phyloP scores from a whole-genome alignment of 2,329 filamentous ascomycete genomes.

The Sporothrix brasiliensis region DNA sequence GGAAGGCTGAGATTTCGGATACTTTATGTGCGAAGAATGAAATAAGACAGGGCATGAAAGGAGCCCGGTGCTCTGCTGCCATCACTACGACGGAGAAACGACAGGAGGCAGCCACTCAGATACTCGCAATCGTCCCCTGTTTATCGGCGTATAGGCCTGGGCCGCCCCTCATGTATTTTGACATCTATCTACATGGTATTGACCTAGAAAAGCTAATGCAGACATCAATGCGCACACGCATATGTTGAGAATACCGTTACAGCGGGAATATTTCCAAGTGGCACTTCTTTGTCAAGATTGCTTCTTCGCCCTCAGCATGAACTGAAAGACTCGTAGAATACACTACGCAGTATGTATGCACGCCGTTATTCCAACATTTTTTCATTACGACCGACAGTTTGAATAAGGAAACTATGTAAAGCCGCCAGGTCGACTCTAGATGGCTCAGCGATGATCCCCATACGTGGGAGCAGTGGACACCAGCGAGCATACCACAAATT shows the following conservation, averaged over 20 bases:
- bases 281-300: not conserved
- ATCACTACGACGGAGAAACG: not conserved
- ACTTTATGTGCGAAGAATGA: not conserved
- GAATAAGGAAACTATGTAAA: too few relatives aligned
- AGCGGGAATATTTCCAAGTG: not conserved
- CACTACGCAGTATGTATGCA: not conserved
- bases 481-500: not conserved
- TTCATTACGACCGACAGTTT: too few relatives aligned
- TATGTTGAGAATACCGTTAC: not conserved
- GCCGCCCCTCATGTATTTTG: too few relatives aligned
- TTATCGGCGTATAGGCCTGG: not conserved
- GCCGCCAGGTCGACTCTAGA: not conserved
- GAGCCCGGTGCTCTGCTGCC: not conserved
- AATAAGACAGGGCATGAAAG: not conserved
- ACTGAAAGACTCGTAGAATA: not conserved
- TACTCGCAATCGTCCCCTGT: not conserved
- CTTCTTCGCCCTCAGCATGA: not conserved
- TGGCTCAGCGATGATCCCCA: slow-evolving; percentile 1
- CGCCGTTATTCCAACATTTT: not conserved
- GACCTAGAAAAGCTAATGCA: too few relatives aligned
- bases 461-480: not conserved
- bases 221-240: not conserved
- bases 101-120: not conserved
- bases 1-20: not conserved
- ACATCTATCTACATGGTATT: too few relatives aligned